phyloP scores from a whole-genome alignment of 2,329 filamentous ascomycete species.

The Elsinoe fawcettii region DNA sequence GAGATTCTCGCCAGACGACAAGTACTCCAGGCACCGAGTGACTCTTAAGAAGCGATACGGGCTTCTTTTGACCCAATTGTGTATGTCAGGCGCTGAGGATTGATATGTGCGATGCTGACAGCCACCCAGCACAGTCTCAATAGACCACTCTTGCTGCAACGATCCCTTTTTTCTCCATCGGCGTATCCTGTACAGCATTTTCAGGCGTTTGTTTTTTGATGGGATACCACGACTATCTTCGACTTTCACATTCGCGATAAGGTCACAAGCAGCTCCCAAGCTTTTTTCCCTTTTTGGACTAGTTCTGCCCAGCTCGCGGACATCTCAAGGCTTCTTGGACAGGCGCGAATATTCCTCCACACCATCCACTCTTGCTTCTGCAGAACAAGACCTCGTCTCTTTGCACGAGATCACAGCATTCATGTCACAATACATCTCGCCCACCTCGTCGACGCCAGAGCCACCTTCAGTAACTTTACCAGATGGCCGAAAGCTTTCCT shows the following conservation, averaged over 20 bases:
- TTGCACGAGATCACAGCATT: background rate
- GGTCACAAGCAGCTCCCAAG: background rate
- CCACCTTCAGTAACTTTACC: conserved; percentile 1
- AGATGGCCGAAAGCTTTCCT: background rate
- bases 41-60: conserved; percentile 91
- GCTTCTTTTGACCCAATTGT: conserved; percentile 73
- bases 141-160: background rate
- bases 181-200: background rate
- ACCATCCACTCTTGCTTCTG: no score
- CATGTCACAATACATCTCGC: conserved; percentile 12
- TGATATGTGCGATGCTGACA: no score
- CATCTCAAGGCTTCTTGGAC: background rate
- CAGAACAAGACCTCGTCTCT: no score
- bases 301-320: background rate
- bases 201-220: background rate
- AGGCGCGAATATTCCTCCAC: background rate
- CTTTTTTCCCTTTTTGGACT: background rate
- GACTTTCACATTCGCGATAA: background rate
- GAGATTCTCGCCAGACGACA: conserved; percentile 95
- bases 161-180: background rate
- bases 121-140: background rate
- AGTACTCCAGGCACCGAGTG: conserved; percentile 93
- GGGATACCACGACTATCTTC: conserved; percentile 1
- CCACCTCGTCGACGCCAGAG: background rate
- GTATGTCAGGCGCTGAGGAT: background rate